Evolutionary conservation across 176 grass and related monocot genomes (phyloP).

Genomic region (Oryza brachyantha): DNA sequence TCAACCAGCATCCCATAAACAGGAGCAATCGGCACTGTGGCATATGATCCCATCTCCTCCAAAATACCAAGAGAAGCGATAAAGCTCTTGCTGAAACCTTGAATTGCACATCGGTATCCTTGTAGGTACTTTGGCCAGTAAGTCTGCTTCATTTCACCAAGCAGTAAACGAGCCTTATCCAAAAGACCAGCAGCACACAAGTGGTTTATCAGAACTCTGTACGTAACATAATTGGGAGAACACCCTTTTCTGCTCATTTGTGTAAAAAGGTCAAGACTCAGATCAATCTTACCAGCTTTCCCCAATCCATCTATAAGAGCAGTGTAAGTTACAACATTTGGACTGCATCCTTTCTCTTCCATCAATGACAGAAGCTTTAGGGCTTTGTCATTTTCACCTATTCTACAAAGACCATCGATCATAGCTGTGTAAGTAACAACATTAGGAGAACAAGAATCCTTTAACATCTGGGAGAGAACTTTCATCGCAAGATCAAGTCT

Average conservation of each 20-base stretch:
- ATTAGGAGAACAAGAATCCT: conserved; percentile 81
- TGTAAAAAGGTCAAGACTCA: conserved; percentile 68
- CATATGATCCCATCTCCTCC: conserved; percentile 65
- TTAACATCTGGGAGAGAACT: conserved; percentile 87
- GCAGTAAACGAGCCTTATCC: conserved; percentile 62
- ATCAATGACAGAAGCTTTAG: conserved; percentile 71
- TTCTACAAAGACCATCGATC: conserved; percentile 87
- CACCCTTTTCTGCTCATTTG: conserved; percentile 78
- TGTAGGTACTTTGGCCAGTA: conserved; percentile 81
- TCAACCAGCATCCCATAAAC: conserved; percentile 77
- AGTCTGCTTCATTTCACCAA: conserved; percentile 95
- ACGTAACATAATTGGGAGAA: conserved; percentile 91
- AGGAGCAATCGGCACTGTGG: conserved; percentile 51
- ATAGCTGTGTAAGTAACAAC: conserved; percentile 96
- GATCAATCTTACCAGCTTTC: conserved; percentile 68
- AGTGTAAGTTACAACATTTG: conserved; percentile 96
- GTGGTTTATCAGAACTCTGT: conserved; percentile 80
- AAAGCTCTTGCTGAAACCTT: conserved; percentile 89
- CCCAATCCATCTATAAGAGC: conserved; percentile 88
- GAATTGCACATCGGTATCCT: conserved; percentile 49
- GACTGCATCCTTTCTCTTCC: conserved; percentile 82
- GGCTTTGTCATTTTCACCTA: conserved; percentile 78
- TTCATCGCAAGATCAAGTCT: conserved; percentile 96
- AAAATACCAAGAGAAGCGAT: conserved; percentile 62
- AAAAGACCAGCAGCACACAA: conserved; percentile 85